These are phyloP conservation scores for Kodamaea ohmeri DNA, from an alignment of 1,139 yeast genomes.

Conservation along the genomic window DNA sequence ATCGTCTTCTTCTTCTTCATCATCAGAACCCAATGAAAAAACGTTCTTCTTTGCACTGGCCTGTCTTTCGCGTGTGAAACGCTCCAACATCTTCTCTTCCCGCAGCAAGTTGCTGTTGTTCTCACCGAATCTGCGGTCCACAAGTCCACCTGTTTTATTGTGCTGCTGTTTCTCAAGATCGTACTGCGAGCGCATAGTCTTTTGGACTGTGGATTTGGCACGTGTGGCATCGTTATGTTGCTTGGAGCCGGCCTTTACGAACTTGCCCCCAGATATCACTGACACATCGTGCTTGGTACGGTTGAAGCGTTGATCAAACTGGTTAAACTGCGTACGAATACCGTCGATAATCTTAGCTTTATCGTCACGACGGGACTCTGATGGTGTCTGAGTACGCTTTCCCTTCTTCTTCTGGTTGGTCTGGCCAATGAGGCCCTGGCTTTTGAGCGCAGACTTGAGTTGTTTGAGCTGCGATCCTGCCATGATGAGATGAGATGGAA, in stretches of 20 bases:
- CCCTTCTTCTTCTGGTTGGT: slow-evolving; percentile 58
- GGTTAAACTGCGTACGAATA: slow-evolving; percentile 82
- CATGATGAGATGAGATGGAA: slow-evolving; percentile 38
- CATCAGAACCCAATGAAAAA: slow-evolving; percentile 69
- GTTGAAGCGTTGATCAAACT: slow-evolving; percentile 77
- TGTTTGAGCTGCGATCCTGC: slow-evolving; percentile 89
- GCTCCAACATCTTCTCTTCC: slow-evolving; percentile 92
- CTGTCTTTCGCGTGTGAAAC: slow-evolving; percentile 88
- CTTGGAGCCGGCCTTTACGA: slow-evolving; percentile 56
- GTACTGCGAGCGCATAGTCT: slow-evolving; percentile 65
- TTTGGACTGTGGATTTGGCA: slow-evolving; percentile 75
- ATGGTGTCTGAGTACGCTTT: slow-evolving; percentile 56
- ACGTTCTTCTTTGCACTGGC: slow-evolving; percentile 50
- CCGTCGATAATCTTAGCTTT: slow-evolving; percentile 51
- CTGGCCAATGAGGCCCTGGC: slow-evolving; percentile 80
- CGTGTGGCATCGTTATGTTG: slow-evolving; percentile 39
- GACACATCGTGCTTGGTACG: slow-evolving; percentile 67
- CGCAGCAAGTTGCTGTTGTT: slow-evolving; percentile 64
- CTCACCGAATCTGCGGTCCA: slow-evolving; percentile 93
- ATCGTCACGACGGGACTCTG: slow-evolving; percentile 69
- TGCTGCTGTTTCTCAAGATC: slow-evolving; percentile 58
- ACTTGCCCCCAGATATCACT: slow-evolving; percentile 50
- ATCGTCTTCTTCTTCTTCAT: slow-evolving; percentile 53
- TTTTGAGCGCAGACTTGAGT: slow-evolving; percentile 72
- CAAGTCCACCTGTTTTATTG: slow-evolving; percentile 73